These are phyloP conservation scores for Pyrenophora seminiperda DNA, from an alignment of 2,329 filamentous ascomycete species.

Conservation along the genomic window DNA sequence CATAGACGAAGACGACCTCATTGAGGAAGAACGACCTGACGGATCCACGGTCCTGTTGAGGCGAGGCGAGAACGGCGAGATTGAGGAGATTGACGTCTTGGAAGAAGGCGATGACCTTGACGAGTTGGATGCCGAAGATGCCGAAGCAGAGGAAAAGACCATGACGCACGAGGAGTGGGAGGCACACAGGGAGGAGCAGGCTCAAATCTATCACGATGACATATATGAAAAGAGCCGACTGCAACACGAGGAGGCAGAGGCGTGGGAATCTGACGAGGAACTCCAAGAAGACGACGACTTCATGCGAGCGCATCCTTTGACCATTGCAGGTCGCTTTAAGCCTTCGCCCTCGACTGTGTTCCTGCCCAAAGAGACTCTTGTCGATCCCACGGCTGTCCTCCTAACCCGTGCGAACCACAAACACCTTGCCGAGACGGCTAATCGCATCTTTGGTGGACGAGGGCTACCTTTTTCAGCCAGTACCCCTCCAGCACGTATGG, in stretches of 20 bases:
- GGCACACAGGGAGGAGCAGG: constrained; percentile 40
- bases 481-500: constrained; percentile 60
- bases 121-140: constrained; percentile 28
- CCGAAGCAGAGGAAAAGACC: constrained; percentile 23
- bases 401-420: constrained; percentile 68
- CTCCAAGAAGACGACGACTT: constrained; percentile 47
- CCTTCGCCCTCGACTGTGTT: constrained; percentile 74
- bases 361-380: constrained; percentile 72
- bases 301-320: constrained; percentile 73
- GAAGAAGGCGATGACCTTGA: constrained; percentile 22
- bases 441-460: constrained; percentile 75
- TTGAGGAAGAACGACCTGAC: constrained; percentile 37
- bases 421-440: constrained; percentile 75
- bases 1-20: constrained; percentile 55
- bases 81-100: constrained; percentile 63
- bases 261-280: constrained; percentile 36
- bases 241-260: constrained; percentile 50
- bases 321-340: constrained; percentile 72
- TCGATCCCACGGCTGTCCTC: constrained; percentile 71
- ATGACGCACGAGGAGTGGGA: constrained; percentile 45
- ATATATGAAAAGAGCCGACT: constrained; percentile 52
- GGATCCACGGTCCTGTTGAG: constrained; percentile 55
- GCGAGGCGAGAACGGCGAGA: constrained; percentile 60
- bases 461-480: constrained; percentile 79
- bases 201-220: constrained; percentile 38